A percentile compares a stretch with the other conserved stretches of the same genome.
Conservation (phyloP, 495 filamentous ascomycete species). For the Echria macrotheca region DNA sequence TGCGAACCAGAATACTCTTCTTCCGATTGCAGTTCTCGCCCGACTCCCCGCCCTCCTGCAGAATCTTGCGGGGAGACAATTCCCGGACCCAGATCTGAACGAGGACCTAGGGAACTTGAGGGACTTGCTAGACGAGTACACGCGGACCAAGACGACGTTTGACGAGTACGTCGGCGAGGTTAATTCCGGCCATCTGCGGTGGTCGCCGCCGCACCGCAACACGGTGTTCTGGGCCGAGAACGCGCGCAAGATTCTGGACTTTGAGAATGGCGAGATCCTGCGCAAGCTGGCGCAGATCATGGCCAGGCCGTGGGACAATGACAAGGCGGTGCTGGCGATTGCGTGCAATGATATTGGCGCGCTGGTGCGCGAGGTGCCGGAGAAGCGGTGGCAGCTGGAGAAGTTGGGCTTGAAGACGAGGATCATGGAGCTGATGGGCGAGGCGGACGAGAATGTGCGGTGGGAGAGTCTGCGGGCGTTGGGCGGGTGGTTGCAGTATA, state of each 20-base stretch:
- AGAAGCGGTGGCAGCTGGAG: constrained; percentile 76
- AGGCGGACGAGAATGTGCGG: constrained; percentile 80
- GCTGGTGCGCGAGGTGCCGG: constrained; percentile 85
- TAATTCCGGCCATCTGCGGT: constrained; percentile 81
- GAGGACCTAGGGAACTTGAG: constrained; percentile 75
- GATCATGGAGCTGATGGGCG: constrained; percentile 94
- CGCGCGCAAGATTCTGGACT: constrained; percentile 84
- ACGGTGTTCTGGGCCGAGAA: constrained; percentile 92
- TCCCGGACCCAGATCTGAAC: constrained; percentile 82
- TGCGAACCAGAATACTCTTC: constrained; percentile 68
- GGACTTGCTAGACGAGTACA: constrained; percentile 85
- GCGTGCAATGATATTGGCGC: constrained; percentile 90
- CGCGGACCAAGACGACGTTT: constrained; percentile 93
- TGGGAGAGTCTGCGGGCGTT: constrained; percentile 95
- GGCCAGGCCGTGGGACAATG: constrained; percentile 78
- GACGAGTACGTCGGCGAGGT: constrained; percentile 93
- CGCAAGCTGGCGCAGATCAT: constrained; percentile 85
- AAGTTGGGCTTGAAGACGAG: constrained; percentile 83
- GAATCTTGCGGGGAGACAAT: constrained; percentile 75
- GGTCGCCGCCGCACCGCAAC: constrained; percentile 92
- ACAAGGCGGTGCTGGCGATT: constrained; percentile 94
- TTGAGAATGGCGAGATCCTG: constrained; percentile 69
- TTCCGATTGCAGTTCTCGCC: constrained; percentile 75
- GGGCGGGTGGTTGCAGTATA: constrained; percentile 90
- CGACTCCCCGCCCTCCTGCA: constrained; percentile 75